Base-by-base conservation (phyloP, 1,284 basidiomycete genomes). In the Ceratobasidium sp. region DNA sequence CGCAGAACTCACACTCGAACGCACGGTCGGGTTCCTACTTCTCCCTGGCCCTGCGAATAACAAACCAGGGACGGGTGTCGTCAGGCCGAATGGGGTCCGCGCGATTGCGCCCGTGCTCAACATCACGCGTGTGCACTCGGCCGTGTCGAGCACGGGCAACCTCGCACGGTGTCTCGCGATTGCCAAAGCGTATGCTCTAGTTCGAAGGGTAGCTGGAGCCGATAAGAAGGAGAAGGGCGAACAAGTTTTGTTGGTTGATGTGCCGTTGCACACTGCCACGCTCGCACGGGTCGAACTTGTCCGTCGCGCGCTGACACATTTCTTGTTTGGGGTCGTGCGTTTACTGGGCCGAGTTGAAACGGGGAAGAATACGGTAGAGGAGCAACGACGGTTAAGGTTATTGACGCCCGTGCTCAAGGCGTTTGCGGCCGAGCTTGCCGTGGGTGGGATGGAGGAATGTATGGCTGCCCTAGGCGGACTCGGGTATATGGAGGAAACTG, bases 401-500 rank as follows among this genome's bases (percentile, higher is more conserved):
- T 78, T 93, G 69, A 93, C 91, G 0, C 88, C 91, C 2, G 85
- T 88, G 0, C 82, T 85, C 45, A 94, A 94, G 78, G 90, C 88
- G 0, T 93, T 91, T 78, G 84, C 85, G 2, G 86, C 92, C 6
- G 88, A 90, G 73, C 87, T 88, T 76, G 86, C 86, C 0, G 85
- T 84, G 59, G 79, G 84, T 0, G 88, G 86, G 3, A 88, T 92
- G 82, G 87, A 91, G 74, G 89, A 91, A 73, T 87, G 89, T 48
- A 92, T 94, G 90, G 83, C 88, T 48, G 83, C 87, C 3, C 82
- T 93, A 1, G 92, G 92, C 34, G 92, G 92, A 1, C 88, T 89
- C 64, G 92, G 92, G 0, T 94, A 93, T 77, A 93, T 94, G 91
- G 90, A 92, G 76, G 92, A 94, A 78, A 89, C 86, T 58, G 87